These are phyloP conservation scores for Gaeumannomyces sp. DNA, from an alignment of 2,329 filamentous ascomycete genomes.

Conservation along the genomic window DNA sequence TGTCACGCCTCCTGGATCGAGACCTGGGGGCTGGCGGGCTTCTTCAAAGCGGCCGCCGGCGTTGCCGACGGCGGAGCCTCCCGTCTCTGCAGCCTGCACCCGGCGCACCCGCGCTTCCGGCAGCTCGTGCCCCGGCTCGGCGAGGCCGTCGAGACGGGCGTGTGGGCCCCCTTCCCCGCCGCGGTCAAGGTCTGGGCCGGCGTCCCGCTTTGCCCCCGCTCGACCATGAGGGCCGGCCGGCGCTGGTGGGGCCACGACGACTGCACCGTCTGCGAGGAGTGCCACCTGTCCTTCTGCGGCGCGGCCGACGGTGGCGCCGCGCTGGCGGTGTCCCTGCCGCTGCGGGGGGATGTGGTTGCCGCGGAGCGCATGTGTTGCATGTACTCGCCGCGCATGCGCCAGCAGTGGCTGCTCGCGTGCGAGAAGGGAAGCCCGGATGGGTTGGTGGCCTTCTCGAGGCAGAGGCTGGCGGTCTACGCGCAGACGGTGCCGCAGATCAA, in stretches of 20 bases:
- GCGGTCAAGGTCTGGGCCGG: not conserved
- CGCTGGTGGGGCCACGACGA: slow-evolving; percentile 5
- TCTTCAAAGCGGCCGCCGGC: not conserved
- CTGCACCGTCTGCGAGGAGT: slow-evolving; percentile 4
- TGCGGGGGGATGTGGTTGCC: not conserved
- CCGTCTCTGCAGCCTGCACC: slow-evolving; percentile 1
- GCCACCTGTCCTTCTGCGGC: not conserved
- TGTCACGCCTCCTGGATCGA: slow-evolving; percentile 1
- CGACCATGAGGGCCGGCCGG: not conserved
- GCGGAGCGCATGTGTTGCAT: not conserved
- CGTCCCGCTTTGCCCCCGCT: not conserved
- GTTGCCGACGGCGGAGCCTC: not conserved
- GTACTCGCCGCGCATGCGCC: slow-evolving; percentile 24
- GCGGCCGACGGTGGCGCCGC: not conserved
- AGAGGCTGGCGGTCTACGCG: not conserved
- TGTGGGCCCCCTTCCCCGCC: not conserved
- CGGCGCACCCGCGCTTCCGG: not conserved
- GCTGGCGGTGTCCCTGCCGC: no score
- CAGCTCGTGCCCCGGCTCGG: not conserved
- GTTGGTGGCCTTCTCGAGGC: not conserved
- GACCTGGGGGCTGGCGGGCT: not conserved
- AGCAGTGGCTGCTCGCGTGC: slow-evolving; percentile 29
- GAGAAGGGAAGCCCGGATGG: slow-evolving; percentile 12
- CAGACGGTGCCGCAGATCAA: not conserved
- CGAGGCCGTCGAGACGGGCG: slow-evolving; percentile 2